Conservation (phyloP, 768 basidiomycete genomes). For the Trametes cinnabarina region DNA sequence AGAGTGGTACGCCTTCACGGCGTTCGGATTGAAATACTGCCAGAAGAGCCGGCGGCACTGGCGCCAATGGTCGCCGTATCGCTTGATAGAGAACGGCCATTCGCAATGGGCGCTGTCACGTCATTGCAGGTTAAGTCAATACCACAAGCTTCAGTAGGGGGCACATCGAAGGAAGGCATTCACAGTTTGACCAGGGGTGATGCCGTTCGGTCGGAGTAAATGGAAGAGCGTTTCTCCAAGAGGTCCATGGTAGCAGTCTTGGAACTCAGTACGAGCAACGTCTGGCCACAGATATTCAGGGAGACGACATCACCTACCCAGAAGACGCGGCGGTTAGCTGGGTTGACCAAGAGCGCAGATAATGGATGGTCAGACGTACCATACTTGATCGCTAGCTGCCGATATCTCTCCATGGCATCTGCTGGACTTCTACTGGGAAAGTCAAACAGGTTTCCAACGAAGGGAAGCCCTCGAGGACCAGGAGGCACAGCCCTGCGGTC, state of each 20-base stretch:
- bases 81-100: not conserved
- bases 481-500: constrained; percentile 15
- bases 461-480: constrained; percentile 20
- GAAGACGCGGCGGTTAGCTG: too few species aligned
- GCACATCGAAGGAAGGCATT: too few species aligned
- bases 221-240: constrained; percentile 24
- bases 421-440: constrained; percentile 12
- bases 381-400: not conserved
- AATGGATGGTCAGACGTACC: not conserved
- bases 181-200: not conserved
- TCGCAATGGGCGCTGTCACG: not conserved
- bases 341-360: too few species aligned
- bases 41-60: constrained; percentile 19
- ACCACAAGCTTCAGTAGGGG: too few species aligned
- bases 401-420: not conserved
- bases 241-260: constrained; percentile 21
- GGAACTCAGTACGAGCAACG: constrained; percentile 26
- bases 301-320: constrained; percentile 25
- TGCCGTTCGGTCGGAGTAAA: constrained; percentile 28
- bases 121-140: not conserved
- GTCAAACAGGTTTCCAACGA: constrained; percentile 21
- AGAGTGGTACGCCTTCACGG: not conserved
- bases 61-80: constrained; percentile 19
- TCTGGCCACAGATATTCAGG: constrained; percentile 20
- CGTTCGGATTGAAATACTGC: constrained; percentile 17